These are phyloP conservation scores for Angophora floribunda DNA, from an alignment of 345 rosid species.

Conservation along the genomic window DNA sequence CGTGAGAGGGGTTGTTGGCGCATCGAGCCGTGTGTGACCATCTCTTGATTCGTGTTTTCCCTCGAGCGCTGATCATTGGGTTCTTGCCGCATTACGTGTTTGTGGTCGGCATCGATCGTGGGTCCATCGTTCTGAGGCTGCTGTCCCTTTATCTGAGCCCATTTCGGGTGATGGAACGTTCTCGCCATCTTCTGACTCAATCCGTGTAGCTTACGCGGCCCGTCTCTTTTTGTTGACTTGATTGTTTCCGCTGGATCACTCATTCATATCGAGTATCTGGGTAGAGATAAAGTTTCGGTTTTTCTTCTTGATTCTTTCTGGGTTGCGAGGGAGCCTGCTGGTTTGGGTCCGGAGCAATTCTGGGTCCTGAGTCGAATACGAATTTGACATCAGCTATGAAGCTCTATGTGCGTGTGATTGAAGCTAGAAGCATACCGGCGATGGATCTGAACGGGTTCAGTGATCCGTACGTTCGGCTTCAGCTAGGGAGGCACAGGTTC, in stretches of 20 bases:
- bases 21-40: not conserved
- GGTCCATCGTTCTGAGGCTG: not conserved
- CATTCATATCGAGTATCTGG: not conserved
- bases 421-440: conserved; percentile 81
- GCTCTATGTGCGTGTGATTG: conserved; percentile 65
- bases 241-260: not conserved
- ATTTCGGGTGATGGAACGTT: not conserved
- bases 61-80: not conserved
- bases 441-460: conserved; percentile 87
- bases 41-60: not conserved
- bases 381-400: conserved; percentile 28
- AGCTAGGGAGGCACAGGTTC: conserved; percentile 63
- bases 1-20: not conserved
- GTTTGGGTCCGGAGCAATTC: not conserved
- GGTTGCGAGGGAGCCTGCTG: not conserved
- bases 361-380: not conserved
- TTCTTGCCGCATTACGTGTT: not conserved
- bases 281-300: not conserved
- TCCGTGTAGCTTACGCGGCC: not conserved
- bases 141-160: not conserved
- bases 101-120: not conserved
- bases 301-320: not conserved
- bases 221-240: not conserved
- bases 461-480: conserved; percentile 85
- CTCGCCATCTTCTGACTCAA: not conserved